Percentiles rank a stretch among this genome's conserved stretches.
Conservation (phyloP, 345 rosid genomes). For the Eucalyptus decipiens region DNA sequence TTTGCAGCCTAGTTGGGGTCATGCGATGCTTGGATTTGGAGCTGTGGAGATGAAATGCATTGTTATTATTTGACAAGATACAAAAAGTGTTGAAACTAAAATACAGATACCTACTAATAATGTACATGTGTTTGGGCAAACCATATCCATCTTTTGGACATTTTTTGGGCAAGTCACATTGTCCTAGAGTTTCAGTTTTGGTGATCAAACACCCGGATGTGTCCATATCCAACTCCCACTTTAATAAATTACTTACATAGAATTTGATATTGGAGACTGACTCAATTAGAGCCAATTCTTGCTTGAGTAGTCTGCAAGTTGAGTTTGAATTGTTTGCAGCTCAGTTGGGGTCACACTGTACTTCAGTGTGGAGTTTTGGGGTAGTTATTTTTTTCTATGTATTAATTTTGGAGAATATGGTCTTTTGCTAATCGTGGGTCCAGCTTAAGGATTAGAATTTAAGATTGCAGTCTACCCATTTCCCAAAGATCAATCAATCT, state of each 20-base stretch:
- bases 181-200: neutral
- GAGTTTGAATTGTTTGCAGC: neutral
- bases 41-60: neutral
- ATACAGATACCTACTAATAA: neutral
- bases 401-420: neutral
- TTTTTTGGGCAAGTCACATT: neutral
- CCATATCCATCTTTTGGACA: neutral
- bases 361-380: neutral
- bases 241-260: neutral
- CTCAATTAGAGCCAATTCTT: neutral
- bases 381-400: neutral
- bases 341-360: neutral
- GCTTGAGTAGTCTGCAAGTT: neutral
- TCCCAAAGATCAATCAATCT: neutral
- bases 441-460: neutral
- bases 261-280: neutral
- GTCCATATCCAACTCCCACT: neutral
- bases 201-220: neutral
- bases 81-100: neutral
- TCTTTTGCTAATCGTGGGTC: neutral
- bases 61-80: neutral
- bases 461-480: neutral
- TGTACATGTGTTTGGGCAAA: neutral
- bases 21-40: neutral
- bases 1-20: neutral